These are phyloP conservation scores for Candida freyschussii DNA, from an alignment of 1,139 yeast species.

Conservation along the genomic window DNA sequence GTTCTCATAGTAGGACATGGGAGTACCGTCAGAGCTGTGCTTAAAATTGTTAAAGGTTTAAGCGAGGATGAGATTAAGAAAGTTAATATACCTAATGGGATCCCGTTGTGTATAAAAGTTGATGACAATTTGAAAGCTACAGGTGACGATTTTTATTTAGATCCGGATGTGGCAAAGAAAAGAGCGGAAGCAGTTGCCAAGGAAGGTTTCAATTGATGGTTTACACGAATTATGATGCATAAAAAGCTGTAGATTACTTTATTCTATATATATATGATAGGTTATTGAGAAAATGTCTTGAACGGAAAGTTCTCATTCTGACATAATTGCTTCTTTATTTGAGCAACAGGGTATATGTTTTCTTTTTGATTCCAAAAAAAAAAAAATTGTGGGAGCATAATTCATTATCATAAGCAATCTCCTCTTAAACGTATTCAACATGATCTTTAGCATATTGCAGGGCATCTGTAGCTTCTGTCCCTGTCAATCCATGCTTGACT, in stretches of 20 bases:
- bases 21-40: slow-evolving; percentile 62
- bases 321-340: too few species aligned
- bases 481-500: slow-evolving; percentile 75
- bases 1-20: slow-evolving; percentile 74
- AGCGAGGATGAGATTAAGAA: slow-evolving; percentile 59
- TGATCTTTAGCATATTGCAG: slow-evolving; percentile 72
- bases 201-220: slow-evolving; percentile 51
- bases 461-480: slow-evolving; percentile 64
- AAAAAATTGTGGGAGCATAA: too few species aligned
- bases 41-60: slow-evolving; percentile 52
- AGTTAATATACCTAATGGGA: slow-evolving; percentile 73
- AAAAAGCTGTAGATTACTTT: too few species aligned
- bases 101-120: slow-evolving; percentile 60
- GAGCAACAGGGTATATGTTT: too few species aligned
- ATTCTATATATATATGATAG: too few species aligned
- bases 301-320: too few species aligned
- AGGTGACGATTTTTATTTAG: slow-evolving; percentile 52
- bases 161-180: slow-evolving; percentile 60
- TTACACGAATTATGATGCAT: too few species aligned
- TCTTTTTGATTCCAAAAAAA: too few species aligned
- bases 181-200: slow-evolving; percentile 62
- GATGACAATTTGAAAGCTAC: slow-evolving; percentile 41
- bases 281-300: too few species aligned
- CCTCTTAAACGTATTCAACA: slow-evolving; percentile 57
- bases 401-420: too few species aligned